A percentile compares a stretch with the other conserved stretches of the same genome.
Conservation (phyloP, 2,329 filamentous ascomycete genomes). For the Claviceps monticola region DNA sequence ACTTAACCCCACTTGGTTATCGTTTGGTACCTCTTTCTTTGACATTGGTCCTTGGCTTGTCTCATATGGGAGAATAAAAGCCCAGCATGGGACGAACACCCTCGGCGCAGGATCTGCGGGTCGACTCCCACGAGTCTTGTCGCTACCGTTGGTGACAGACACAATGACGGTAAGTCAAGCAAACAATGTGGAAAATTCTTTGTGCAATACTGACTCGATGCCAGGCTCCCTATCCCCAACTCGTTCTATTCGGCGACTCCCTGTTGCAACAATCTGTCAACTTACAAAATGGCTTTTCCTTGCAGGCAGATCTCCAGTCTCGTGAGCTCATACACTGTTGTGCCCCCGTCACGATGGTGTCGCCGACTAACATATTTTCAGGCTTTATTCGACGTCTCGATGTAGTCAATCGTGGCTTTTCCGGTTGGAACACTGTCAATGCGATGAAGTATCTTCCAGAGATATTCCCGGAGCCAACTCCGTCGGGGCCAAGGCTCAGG, state of each 20-base stretch:
- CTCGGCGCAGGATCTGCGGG: too few relatives aligned
- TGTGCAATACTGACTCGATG: background rate
- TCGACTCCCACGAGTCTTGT: background rate
- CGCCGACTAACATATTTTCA: slow-evolving; percentile 18
- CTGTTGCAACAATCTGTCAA: slow-evolving; percentile 59
- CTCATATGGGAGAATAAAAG: background rate
- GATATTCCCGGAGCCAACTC: slow-evolving; percentile 54
- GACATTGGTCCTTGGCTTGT: background rate
- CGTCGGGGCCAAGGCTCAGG: slow-evolving; percentile 43
- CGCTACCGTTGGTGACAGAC: background rate
- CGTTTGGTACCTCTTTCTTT: background rate
- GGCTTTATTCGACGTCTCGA: slow-evolving; percentile 67
- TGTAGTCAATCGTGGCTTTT: slow-evolving; percentile 77
- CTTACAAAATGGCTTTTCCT: slow-evolving; percentile 54
- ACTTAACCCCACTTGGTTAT: background rate
- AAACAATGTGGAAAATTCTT: background rate
- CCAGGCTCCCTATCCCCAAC: slow-evolving; percentile 44
- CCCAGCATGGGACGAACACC: background rate
- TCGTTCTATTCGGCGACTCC: slow-evolving; percentile 82
- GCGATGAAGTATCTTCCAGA: slow-evolving; percentile 53
- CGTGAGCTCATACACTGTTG: slow-evolving; percentile 30
- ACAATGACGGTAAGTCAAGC: slow-evolving; percentile 12
- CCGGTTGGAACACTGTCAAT: slow-evolving; percentile 72
- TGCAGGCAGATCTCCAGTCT: slow-evolving; percentile 56
- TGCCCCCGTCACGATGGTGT: background rate